Evolutionary conservation across 2,329 filamentous ascomycete genomes (phyloP).

Genomic region (Alternaria novae-zelandiae): DNA sequence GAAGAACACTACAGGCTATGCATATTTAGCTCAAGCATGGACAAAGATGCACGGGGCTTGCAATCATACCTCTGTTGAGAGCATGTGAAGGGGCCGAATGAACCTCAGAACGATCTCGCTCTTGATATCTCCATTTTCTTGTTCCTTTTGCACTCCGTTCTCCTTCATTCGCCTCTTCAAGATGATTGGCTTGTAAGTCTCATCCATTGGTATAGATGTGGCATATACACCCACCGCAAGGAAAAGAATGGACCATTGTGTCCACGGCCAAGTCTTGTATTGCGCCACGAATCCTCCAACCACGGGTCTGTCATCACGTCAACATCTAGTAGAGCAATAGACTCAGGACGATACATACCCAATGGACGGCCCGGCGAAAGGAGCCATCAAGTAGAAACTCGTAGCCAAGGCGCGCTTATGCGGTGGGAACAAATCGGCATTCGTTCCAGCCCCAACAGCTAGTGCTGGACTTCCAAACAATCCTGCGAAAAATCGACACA

Average conservation of each 20-base stretch:
- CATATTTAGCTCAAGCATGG: not conserved
- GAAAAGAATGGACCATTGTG: conserved; percentile 54
- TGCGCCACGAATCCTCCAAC: conserved; percentile 54
- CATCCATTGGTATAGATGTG: conserved; percentile 53
- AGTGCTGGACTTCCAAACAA: conserved; percentile 68
- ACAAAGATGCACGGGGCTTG: not conserved
- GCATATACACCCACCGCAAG: conserved; percentile 48
- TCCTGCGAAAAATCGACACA: conserved; percentile 73
- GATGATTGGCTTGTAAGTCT: conserved; percentile 63
- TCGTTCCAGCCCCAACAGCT: conserved; percentile 52
- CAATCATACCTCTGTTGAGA: conserved; percentile 36
- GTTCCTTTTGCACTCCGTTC: not conserved
- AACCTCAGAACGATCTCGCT: conserved; percentile 50
- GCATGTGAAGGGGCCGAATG: conserved; percentile 59
- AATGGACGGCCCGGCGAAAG: conserved; percentile 49
- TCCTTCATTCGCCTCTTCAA: conserved; percentile 48
- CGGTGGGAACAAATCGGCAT: conserved; percentile 48
- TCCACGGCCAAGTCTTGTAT: conserved; percentile 56
- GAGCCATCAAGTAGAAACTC: conserved; percentile 49
- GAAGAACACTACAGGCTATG: conserved; percentile 43
- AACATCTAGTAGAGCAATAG: not conserved
- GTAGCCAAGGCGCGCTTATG: conserved; percentile 42
- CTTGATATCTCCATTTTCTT: conserved; percentile 20
- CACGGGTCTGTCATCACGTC: conserved; percentile 39
- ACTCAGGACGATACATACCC: conserved; percentile 29